Evolutionary conservation across 2,329 filamentous ascomycete genomes (phyloP), one percentile per base, ranked within the genome.

Genomic region (Ascochyta clinopodiicola): DNA sequence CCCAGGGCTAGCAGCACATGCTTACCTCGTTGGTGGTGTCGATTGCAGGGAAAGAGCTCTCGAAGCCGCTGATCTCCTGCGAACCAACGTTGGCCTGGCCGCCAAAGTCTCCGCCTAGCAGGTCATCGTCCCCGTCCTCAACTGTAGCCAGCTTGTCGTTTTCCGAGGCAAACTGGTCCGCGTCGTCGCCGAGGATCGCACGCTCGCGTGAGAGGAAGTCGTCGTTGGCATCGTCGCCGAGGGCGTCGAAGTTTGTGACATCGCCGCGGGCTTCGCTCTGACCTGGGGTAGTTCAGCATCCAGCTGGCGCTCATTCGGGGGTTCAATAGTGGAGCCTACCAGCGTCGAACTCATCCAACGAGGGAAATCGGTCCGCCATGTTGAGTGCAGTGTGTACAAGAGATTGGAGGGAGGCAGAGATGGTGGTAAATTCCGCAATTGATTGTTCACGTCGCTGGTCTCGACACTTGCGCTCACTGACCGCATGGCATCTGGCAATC

Each of bases 131-230:
- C 49, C 80, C 79, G 40, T 86, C 81, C 66, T 89, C 87, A 62
- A 83, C 84, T 36, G 86, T 86, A 52, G 84, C 83, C 55, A 84
- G 81, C 73, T 80, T 81, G 76, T 96, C 91, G 71, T 88, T 87
- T 58, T 86, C 84, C 29, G 90, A 90, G 61, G 89, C 84, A 77
- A 99, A 99, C 80, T 93, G 90, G 68, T 92, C 86, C 57, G 95
- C 95, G 76, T 98, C 95, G 61, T 96, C 95, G 63, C 95, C 95
- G 7, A 99, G 86, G 17, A 89, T 79, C 59, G 92, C 95, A 72
- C 92, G 91, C 80, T 99, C 95, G 66, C 94, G 91, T 60, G 91
- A 88, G 44, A 98, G 86, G 76, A 99, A 98, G 78, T 96, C 92
- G 71, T 91, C 87, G 60, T 85, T 82, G 29, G 88, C 87, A 27